Conservation (phyloP, 192 early-diverging fungal species). For the Backusella luteola region DNA sequence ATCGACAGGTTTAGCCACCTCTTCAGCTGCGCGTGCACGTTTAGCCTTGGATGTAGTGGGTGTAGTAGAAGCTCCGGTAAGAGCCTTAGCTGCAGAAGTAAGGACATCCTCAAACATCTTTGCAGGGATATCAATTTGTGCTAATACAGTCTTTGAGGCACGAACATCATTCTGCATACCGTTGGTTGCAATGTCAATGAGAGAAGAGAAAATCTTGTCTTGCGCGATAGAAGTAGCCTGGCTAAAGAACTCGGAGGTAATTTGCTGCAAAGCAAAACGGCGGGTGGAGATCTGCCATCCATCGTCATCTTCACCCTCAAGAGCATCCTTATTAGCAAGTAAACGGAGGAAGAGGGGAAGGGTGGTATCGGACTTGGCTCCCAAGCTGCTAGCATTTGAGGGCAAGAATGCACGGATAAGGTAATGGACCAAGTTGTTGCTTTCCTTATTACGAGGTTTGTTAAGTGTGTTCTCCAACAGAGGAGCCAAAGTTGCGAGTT, state of each 20-base stretch:
- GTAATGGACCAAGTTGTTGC: conserved; percentile 35
- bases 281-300: conserved; percentile 44
- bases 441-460: conserved; percentile 30
- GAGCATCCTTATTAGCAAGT: conserved; percentile 40
- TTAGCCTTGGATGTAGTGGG: background rate
- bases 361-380: conserved; percentile 46
- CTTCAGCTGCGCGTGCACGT: conserved; percentile 10
- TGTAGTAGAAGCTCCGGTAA: background rate
- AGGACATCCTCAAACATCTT: conserved; percentile 17
- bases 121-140: conserved; percentile 34
- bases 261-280: conserved; percentile 43
- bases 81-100: background rate
- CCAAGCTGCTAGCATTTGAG: conserved; percentile 42
- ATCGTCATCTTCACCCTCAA: conserved; percentile 40
- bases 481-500: conserved; percentile 59
- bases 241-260: conserved; percentile 42
- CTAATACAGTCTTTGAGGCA: conserved; percentile 46
- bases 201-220: conserved; percentile 45
- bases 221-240: conserved; percentile 38
- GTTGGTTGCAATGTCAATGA: conserved; percentile 55
- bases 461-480: conserved; percentile 54
- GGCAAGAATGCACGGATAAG: conserved; percentile 58
- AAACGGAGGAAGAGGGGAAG: conserved; percentile 47
- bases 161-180: conserved; percentile 47
- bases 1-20: conserved; percentile 17